Base-by-base conservation (phyloP, 306 rosid genomes). In the Urtica urens region DNA sequence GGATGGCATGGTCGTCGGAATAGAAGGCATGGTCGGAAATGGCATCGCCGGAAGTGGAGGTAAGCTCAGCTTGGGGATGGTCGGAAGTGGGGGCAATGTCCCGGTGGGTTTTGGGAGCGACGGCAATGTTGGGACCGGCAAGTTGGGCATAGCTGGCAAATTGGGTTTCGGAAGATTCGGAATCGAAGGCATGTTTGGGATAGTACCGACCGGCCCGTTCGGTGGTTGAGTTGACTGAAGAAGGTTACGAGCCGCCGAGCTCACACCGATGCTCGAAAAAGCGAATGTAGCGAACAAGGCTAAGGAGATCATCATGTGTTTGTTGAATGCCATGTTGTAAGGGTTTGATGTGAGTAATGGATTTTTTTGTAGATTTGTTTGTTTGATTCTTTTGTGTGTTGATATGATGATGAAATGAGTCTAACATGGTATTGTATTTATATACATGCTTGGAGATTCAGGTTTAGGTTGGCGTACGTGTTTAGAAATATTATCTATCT, bases 21-120 rank as follows among this genome's bases (percentile, higher is more conserved):
- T 81, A 6, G 16, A 10, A 22, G 25, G 4, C 13, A 23, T 45
- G 29, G 24, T 18, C 26, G 49, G 49, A 23, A 45, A 45, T 12
- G 21, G 1, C 20, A 38, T 7, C 3, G 49, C 6, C 1, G 49
- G 49, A 6, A 45, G 18, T 8, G 49, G 30, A 2, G 49, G 49
- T 2, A 45, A 1, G 49, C 17, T 25, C 49, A 45, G 0, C 24
- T 23, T 45, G 7, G 49, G 49, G 49, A 45, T 3, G 6, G 45
- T 3, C 1, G 45, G 45, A 39, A 39, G 45, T 3, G 45, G 23
- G 8, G 45, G 21, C 45, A 39, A 39, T 2, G 45, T 10, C 42
- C 15, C 17, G 42, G n/a, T n/a, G n/a, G 33, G 33, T 10, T 28
- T 28, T 10, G 33, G 33, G 33, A 28, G 33, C 15, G 40, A 1